Base-by-base conservation (phyloP, 2,329 filamentous ascomycete genomes). In the Lanzia echinophila region DNA sequence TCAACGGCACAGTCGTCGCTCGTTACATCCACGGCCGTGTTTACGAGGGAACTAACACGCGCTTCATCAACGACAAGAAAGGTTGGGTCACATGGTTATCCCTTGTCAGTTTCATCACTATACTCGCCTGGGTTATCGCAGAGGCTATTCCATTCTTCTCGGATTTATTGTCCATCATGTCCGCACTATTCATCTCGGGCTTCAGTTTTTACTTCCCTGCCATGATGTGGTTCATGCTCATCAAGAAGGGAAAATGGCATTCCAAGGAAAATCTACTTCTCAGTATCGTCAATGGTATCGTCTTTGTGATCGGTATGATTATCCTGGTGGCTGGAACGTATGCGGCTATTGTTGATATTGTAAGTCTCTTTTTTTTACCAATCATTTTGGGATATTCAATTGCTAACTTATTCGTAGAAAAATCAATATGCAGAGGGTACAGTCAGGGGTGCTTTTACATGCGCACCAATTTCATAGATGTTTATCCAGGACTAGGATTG, bases 91-190 rank as follows among this genome's bases (percentile, higher is more conserved):
- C 24, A 4, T 28, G 24, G 24, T 4, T 28, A 4, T 4, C 24
- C 6, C 79, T 88, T 44, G 76, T 79, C 1, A 64, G 75, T 0
- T 65, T 61, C 12, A 67, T 81, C 15, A 88, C 84, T 81, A 60
- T 80, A 6, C 53, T 86, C 4, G 81, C 83, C 2, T 86, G 82
- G 75, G 68, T 88, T 55, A 83, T 90, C 55, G 83, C 86, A 5
- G 79, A 85, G 64, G 80, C 82, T 0, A 83, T 89, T 7, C 86
- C 86, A 0, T 79, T 82, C 47, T 90, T 89, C 71, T 81, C 80
- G 63, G 75, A 81, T 45, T 71, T 89, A 8, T 71, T 89, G 6
- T 53, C 53, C 4, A 59, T 82, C 79, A 66, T 75, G 79, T 51
- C 72, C 87, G 81, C 61, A 10, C 47, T 66, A 28, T 65, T 66